Base-by-base conservation (phyloP, 2,329 filamentous ascomycete species). In the Pestalotiopsis sp. region DNA sequence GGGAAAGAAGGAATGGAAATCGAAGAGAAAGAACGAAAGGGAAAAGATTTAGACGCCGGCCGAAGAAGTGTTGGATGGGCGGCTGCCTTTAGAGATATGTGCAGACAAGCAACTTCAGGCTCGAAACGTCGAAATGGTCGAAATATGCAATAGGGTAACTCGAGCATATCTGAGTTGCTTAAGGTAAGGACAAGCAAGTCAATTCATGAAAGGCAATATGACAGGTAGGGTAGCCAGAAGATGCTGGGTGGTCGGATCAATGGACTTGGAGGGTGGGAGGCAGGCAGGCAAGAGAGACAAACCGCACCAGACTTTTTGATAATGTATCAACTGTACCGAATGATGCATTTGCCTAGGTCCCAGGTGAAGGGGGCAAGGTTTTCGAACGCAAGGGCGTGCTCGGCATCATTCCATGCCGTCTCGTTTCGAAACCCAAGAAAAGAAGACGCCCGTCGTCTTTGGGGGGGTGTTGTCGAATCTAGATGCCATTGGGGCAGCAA, bases 71-170 rank as follows among this genome's bases (percentile, higher is more conserved):
- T 14, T 68, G 71, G 67, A 68, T 75, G 73, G 75, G 73, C 71
- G 74, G 75, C 72, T 74, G 71, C 70, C 27, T 66, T 71, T 68
- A 64, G 45, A 62, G 67, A 73, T 70, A 71, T 71, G 72, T 71
- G 71, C 73, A 71, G 72, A 67, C 68, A 68, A 68, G 70, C 66
- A 70, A 70, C 68, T 67, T 71, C 68, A 73, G 67, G 70, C 67
- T 69, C 71, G 69, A 68, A 39, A 31, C 31, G 49, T 67, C 66
- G 64, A 70, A 57, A 68, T 9, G 31, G 31, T 36, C 31, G 68
- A 70, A 75, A 52, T 52, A 52, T 72, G 73, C 71, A 76, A 75
- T 20, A n/a, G 45, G 45, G 45, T 52, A 20, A 52, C 45, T 11
- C 45, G 45, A 52, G 45, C 45, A 52, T 52, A 52, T 52, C n/a